These are phyloP conservation scores for Lactarius tabidus DNA, from an alignment of 768 basidiomycete species.

Conservation along the genomic window DNA sequence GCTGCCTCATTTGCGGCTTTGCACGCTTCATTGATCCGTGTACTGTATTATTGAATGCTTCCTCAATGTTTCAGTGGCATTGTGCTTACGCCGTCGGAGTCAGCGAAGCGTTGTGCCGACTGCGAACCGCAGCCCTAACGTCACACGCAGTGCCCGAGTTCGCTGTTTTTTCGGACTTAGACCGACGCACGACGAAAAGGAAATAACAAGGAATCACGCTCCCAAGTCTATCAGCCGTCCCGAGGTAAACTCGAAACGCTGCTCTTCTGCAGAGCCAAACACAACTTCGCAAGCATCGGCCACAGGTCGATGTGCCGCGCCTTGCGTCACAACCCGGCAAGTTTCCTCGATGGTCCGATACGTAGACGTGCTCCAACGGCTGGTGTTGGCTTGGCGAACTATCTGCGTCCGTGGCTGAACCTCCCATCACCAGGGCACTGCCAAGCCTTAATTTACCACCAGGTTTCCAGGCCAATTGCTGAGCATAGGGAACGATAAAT, in stretches of 20 bases:
- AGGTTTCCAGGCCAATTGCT: slow-evolving; percentile 40
- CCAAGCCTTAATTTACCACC: slow-evolving; percentile 43
- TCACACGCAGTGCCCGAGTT: slow-evolving; percentile 33
- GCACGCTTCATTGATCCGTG: slow-evolving; percentile 50
- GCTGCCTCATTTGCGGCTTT: slow-evolving; percentile 40
- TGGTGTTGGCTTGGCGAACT: slow-evolving; percentile 63
- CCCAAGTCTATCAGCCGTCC: slow-evolving; percentile 42
- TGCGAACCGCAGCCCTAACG: background rate
- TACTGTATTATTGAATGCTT: slow-evolving; percentile 50
- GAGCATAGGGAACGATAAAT: slow-evolving; percentile 37
- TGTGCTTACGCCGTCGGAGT: slow-evolving; percentile 39
- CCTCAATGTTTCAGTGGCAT: slow-evolving; percentile 35
- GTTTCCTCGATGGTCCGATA: slow-evolving; percentile 39
- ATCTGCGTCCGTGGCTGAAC: slow-evolving; percentile 42
- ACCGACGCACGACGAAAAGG: slow-evolving; percentile 36
- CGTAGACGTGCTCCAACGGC: slow-evolving; percentile 52
- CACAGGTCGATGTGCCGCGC: slow-evolving; percentile 28
- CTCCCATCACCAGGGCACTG: slow-evolving; percentile 40
- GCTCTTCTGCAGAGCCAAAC: background rate
- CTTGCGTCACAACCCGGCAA: slow-evolving; percentile 41
- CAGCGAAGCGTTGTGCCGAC: slow-evolving; percentile 30
- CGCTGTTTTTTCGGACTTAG: background rate
- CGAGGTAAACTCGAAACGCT: slow-evolving; percentile 3
- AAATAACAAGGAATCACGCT: slow-evolving; percentile 54
- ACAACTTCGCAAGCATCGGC: background rate